A percentile compares a stretch with the other conserved stretches of the same genome.
These are phyloP conservation scores for Eucalyptus dawsonii DNA, from an alignment of 345 rosid species.

Conservation along the genomic window DNA sequence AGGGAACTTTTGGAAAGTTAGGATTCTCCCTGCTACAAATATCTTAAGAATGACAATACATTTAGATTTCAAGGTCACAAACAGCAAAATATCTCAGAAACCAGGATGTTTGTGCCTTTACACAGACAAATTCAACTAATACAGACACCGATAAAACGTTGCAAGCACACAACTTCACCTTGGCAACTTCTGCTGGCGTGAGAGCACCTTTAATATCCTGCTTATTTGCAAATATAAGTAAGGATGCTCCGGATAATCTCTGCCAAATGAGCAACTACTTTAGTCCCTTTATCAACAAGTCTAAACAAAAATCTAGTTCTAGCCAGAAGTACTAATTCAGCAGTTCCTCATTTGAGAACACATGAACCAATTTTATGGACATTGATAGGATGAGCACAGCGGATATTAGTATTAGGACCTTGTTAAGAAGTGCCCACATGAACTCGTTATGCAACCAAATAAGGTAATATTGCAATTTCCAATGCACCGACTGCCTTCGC, in stretches of 20 bases:
- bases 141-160: not conserved
- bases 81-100: not conserved
- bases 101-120: not conserved
- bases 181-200: constrained; percentile 71
- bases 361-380: not conserved
- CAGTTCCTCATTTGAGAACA: not conserved
- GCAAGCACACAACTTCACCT: constrained; percentile 25
- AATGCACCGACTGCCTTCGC: not conserved
- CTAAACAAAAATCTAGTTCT: not conserved
- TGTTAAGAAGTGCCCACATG: not conserved
- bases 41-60: not conserved
- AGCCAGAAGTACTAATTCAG: not conserved
- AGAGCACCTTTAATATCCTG: constrained; percentile 90
- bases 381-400: not conserved
- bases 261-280: constrained; percentile 4
- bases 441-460: not conserved
- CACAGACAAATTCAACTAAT: not conserved
- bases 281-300: not conserved
- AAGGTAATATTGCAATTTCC: not conserved
- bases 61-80: not conserved
- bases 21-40: not conserved
- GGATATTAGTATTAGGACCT: not conserved
- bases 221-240: constrained; percentile 79
- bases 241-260: constrained; percentile 89
- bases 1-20: not conserved